phyloP scores from a whole-genome alignment of 441 rosid genomes.

The Populus hybrid region DNA sequence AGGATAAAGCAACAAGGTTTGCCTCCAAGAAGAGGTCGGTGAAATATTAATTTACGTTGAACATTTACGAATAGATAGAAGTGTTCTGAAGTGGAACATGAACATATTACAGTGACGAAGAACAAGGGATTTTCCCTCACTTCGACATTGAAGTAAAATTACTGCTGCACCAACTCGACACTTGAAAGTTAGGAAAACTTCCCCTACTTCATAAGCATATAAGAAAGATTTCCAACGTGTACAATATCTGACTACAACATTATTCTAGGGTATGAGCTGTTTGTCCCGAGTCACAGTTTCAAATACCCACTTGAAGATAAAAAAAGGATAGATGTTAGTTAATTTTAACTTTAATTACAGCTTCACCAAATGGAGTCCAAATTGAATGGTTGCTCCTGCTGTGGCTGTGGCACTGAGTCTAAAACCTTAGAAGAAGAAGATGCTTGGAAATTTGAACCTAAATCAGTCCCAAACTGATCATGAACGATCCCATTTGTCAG shows the following conservation, averaged over 20 bases:
- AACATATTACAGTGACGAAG: not conserved
- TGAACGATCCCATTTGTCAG: conserved; percentile 23
- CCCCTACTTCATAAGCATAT: not conserved
- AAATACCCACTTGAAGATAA: not conserved
- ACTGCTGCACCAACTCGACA: not conserved
- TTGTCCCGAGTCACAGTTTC: not conserved
- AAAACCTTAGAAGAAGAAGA: conserved; percentile 56
- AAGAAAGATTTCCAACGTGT: not conserved
- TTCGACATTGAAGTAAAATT: not conserved
- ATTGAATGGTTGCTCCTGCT: conserved; percentile 66
- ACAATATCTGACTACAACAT: not conserved
- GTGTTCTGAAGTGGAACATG: not conserved
- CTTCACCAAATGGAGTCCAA: conserved; percentile 75
- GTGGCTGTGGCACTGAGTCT: conserved; percentile 39
- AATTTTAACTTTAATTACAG: conserved; percentile 7
- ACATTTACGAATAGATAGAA: not conserved
- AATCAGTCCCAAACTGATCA: conserved; percentile 28
- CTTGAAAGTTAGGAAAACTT: not conserved
- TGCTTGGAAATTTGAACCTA: conserved; percentile 37
- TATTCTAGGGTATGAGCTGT: not conserved
- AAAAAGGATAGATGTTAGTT: not conserved
- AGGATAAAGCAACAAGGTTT: not conserved
- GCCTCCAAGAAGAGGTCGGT: not conserved
- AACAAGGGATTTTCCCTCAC: not conserved
- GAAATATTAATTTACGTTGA: not conserved